Evolutionary conservation across 1,139 yeast species (phyloP).

Genomic region (Nakaseomyces bracarensis): DNA sequence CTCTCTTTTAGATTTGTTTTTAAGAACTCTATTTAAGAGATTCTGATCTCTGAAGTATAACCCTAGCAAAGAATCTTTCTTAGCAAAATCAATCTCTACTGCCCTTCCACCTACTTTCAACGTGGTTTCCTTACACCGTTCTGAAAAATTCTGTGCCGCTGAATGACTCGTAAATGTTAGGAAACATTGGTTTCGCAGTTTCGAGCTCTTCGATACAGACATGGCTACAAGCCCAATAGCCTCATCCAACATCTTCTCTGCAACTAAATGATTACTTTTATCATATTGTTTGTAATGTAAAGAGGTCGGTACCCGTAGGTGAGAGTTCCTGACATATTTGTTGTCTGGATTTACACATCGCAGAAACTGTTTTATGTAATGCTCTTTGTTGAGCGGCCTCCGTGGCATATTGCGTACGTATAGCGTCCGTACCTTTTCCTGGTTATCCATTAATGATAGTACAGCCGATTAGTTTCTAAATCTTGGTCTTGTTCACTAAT

Average conservation of each 20-base stretch:
- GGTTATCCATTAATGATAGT: too few relatives aligned
- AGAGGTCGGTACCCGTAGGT: conserved; percentile 14
- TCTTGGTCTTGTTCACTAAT: too few relatives aligned
- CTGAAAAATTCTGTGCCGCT: conserved; percentile 45
- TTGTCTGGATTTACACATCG: conserved; percentile 18
- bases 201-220: conserved; percentile 22
- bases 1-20: conserved; percentile 14
- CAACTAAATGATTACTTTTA: neutral
- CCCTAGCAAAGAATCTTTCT: conserved; percentile 28
- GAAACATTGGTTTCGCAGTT: conserved; percentile 81
- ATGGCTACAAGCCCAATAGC: conserved; percentile 17
- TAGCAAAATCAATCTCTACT: conserved; percentile 41
- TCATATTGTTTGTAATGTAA: conserved; percentile 8
- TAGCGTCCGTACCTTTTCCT: conserved; percentile 7
- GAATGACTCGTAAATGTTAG: conserved; percentile 46
- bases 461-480: too few relatives aligned
- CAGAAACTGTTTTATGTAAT: conserved; percentile 18
- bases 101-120: conserved; percentile 46
- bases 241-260: conserved; percentile 15
- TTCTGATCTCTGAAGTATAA: conserved; percentile 16
- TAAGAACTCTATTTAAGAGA: conserved; percentile 16
- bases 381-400: conserved; percentile 22
- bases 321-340: conserved; percentile 11
- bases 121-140: conserved; percentile 35
- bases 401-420: conserved; percentile 24